phyloP scores from a whole-genome alignment of 495 filamentous ascomycete species.

The Saxispiralis lemnorum region DNA sequence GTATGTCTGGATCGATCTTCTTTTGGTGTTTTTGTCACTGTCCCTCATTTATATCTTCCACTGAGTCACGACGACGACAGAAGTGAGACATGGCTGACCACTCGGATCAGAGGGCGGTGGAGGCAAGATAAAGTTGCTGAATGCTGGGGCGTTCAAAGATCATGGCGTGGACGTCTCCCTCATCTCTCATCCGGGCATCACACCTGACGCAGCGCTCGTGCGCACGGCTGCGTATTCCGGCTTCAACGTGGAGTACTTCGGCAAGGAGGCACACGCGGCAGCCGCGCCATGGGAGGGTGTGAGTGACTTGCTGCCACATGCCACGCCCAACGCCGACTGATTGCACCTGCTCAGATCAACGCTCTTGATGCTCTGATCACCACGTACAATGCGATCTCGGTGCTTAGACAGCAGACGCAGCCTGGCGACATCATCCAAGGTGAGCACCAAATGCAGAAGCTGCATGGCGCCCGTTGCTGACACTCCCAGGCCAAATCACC shows the following conservation, averaged over 20 bases:
- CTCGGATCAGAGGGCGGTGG: constrained; percentile 36
- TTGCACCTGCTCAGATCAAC: constrained; percentile 33
- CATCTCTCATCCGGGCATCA: constrained; percentile 38
- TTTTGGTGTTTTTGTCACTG: background rate
- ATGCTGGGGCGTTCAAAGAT: constrained; percentile 43
- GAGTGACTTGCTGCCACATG: no score
- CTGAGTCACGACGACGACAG: no score
- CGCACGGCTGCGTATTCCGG: constrained; percentile 32
- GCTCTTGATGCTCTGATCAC: constrained; percentile 44
- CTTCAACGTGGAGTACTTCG: constrained; percentile 35
- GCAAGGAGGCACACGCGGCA: constrained; percentile 38
- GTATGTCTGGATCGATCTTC: constrained; percentile 2
- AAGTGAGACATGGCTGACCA: no score
- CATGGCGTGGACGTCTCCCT: constrained; percentile 41
- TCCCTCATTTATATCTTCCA: background rate
- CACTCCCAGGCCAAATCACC: constrained; percentile 29
- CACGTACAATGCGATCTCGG: constrained; percentile 43
- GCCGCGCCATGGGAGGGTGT: constrained; percentile 36
- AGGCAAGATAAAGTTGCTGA: constrained; percentile 47
- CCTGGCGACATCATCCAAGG: constrained; percentile 42
- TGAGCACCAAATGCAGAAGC: background rate
- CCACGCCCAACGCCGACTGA: no score
- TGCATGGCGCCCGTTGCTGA: background rate
- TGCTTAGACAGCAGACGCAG: constrained; percentile 46
- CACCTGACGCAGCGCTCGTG: constrained; percentile 27